Conservation (phyloP, 108 stramenopile species). For the Epithemia pelagica region DNA sequence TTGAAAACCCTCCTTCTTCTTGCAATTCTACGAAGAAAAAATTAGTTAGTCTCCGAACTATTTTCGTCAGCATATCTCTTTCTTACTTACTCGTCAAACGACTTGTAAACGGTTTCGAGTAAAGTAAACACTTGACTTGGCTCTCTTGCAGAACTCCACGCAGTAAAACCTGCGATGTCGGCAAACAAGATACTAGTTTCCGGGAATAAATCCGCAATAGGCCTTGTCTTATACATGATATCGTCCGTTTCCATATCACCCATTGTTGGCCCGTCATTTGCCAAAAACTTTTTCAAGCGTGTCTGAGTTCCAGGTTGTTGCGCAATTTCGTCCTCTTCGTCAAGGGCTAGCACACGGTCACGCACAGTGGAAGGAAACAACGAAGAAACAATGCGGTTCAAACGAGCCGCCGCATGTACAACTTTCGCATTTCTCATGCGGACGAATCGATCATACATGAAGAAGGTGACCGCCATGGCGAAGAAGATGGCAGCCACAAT, state of each 20-base stretch:
- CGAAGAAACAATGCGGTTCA: neutral
- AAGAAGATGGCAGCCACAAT: neutral
- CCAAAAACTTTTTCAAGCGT: neutral
- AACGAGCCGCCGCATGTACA: neutral
- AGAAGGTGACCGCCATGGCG: neutral
- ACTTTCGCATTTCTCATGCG: neutral
- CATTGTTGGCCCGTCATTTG: neutral
- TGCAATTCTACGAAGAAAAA: too few species aligned
- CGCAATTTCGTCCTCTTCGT: slow-evolving; percentile 4
- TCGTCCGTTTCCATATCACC: slow-evolving; percentile 1
- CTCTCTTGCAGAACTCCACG: slow-evolving; percentile 13
- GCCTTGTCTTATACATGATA: slow-evolving; percentile 5
- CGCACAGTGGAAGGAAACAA: slow-evolving; percentile 9
- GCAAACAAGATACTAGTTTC: slow-evolving; percentile 7
- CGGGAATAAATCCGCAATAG: slow-evolving; percentile 11
- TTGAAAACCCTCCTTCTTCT: slow-evolving; percentile 13
- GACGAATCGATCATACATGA: slow-evolving; percentile 1
- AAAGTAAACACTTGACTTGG: slow-evolving; percentile 25
- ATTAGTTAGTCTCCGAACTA: too few species aligned
- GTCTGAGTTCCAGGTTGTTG: neutral
- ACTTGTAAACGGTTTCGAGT: slow-evolving; percentile 22
- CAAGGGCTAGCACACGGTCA: slow-evolving; percentile 12
- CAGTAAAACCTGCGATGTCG: slow-evolving; percentile 11
- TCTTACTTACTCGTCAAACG: slow-evolving; percentile 23
- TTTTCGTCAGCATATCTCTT: too few species aligned